Conservation (phyloP, 768 basidiomycete species). For the Trametes cingulata region DNA sequence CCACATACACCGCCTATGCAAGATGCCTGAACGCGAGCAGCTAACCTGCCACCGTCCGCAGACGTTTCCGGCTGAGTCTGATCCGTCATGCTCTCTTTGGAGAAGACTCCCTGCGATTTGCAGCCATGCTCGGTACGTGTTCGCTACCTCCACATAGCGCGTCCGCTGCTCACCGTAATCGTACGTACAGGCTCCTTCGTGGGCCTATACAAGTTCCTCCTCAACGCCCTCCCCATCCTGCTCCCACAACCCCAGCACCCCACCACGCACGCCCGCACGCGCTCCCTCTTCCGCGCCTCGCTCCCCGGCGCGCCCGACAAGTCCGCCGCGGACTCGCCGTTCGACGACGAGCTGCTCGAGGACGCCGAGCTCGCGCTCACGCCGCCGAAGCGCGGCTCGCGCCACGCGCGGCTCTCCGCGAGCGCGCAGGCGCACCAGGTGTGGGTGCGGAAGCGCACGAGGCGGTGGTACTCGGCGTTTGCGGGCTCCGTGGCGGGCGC, state of each 20-base stretch:
- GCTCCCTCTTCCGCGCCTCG: slow-evolving; percentile 17
- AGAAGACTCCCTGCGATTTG: slow-evolving; percentile 78
- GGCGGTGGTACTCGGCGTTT: slow-evolving; percentile 76
- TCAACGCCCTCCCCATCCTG: slow-evolving; percentile 76
- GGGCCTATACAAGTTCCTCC: slow-evolving; percentile 73
- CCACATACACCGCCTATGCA: no score
- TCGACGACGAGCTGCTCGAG: slow-evolving; percentile 23
- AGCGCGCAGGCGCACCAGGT: slow-evolving; percentile 63
- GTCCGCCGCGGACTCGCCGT: slow-evolving; percentile 11
- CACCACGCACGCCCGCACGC: slow-evolving; percentile 27
- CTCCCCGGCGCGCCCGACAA: background rate
- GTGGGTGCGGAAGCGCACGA: slow-evolving; percentile 65
- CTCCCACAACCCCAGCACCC: slow-evolving; percentile 45
- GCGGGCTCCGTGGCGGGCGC: slow-evolving; percentile 79
- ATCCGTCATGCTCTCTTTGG: slow-evolving; percentile 86
- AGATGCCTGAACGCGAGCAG: no score
- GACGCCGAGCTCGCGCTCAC: slow-evolving; percentile 21
- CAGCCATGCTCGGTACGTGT: slow-evolving; percentile 76
- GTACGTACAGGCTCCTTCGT: slow-evolving; percentile 63
- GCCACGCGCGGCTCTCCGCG: slow-evolving; percentile 54
- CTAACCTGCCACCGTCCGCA: slow-evolving; percentile 29
- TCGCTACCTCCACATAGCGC: background rate
- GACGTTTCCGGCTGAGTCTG: slow-evolving; percentile 62
- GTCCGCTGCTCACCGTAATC: background rate
- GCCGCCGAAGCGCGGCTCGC: slow-evolving; percentile 16